Evolutionary conservation across 2,329 filamentous ascomycete genomes (phyloP), one percentile per base, ranked within the genome.

Genomic region (Botrytis byssoidea): DNA sequence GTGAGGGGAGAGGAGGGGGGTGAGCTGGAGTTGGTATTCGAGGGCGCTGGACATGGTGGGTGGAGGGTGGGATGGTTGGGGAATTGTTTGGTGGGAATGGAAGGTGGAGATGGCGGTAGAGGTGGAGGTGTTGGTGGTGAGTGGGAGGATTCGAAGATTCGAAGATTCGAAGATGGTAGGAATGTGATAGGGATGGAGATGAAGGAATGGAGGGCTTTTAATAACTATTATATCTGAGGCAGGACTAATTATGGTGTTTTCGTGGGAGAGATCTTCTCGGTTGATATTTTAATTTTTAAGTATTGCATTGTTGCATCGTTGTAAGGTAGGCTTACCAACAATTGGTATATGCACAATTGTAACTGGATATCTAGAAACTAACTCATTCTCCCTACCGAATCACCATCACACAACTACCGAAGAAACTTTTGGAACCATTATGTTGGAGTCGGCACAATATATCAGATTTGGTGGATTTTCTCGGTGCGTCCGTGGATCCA

Each of bases 271-370:
- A n/a, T 0, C n/a, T 7, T 55, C 48, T 55, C 48, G 2, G 1
- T n/a, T 7, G 0, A 55, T 16, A 7, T n/a, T n/a, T 16, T n/a
- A 2, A 1, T n/a, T 55, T n/a, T n/a, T 55, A 0, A 1, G n/a
- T 55, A 55, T 14, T 4, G 12, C 12, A 16, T 55, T n/a, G 0
- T 55, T n/a, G 12, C 12, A 16, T 55, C 16, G 2, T 55, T n/a
- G 12, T 5, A n/a, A 51, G 12, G 48, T 14, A 51, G n/a, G 22
- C 48, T 51, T 25, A 51, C 48, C 48, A n/a, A 55, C 25, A 55
- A 55, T n/a, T 55, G 12, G 25, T n/a, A n/a, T 7, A 7, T 55
- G 48, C 48, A n/a, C 4, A 14, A n/a, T 55, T 3, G 4, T 5
- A 3, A 51, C 14, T n/a, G 1, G 10, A 51, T n/a, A 44, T 6